Percentiles rank a stretch among this genome's conserved stretches.
Conservation (phyloP, 257 asterid genomes). For the Nicotiana otophora region DNA sequence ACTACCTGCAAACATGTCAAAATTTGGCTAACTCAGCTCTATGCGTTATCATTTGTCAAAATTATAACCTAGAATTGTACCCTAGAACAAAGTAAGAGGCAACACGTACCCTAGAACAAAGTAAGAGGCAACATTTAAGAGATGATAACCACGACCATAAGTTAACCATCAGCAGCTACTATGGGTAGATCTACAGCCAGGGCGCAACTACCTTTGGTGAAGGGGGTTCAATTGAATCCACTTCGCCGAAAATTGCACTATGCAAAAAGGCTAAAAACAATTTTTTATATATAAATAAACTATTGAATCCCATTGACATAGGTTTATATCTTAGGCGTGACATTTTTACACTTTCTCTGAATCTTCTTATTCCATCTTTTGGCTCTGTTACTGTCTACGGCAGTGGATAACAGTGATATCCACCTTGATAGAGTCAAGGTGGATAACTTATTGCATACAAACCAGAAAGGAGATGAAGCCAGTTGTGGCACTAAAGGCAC, state of each 20-base stretch:
- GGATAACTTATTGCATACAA: background rate
- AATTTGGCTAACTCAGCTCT: background rate
- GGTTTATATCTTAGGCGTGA: too few relatives aligned
- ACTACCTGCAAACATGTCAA: conserved; percentile 65
- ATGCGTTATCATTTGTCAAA: background rate
- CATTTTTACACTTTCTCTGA: too few relatives aligned
- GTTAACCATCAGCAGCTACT: background rate
- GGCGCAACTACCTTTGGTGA: too few relatives aligned
- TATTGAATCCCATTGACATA: too few relatives aligned
- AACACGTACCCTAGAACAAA: background rate
- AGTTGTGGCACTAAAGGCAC: background rate
- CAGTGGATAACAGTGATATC: background rate
- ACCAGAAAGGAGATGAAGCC: background rate
- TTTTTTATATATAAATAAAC: too few relatives aligned
- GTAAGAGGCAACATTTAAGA: background rate
- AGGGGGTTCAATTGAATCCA: too few relatives aligned
- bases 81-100: background rate
- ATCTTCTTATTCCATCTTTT: too few relatives aligned
- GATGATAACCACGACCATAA: background rate
- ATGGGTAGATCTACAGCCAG: background rate
- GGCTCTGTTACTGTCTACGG: too few relatives aligned
- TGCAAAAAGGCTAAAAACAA: too few relatives aligned
- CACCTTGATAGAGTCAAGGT: background rate
- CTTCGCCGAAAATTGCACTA: too few relatives aligned
- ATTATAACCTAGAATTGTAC: background rate